Conservation (phyloP, 179 eudicot genomes). For the Spergularia azorica region DNA sequence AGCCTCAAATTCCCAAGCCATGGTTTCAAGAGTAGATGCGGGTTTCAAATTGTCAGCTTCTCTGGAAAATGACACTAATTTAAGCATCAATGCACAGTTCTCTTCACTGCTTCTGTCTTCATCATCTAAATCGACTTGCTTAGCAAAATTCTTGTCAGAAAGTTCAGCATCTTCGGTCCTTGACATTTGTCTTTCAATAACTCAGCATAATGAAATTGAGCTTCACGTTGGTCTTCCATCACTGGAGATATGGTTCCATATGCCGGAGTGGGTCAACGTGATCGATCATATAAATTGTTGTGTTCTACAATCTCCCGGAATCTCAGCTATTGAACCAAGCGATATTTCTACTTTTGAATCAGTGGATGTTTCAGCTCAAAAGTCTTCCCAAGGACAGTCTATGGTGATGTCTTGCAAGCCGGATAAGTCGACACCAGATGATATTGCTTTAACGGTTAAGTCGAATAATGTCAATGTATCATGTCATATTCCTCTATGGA, state of each 20-base stretch:
- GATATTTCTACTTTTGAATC: conserved; percentile 23
- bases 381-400: conserved; percentile 27
- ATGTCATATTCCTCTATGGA: conserved; percentile 61
- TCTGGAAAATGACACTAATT: conserved; percentile 44
- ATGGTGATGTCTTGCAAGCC: conserved; percentile 27
- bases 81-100: conserved; percentile 46
- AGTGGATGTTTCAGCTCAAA: conserved; percentile 29
- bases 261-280: conserved; percentile 63
- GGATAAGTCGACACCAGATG: conserved; percentile 30
- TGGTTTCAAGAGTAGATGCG: conserved; percentile 56
- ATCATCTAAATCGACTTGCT: conserved; percentile 37
- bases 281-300: conserved; percentile 47
- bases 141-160: conserved; percentile 52
- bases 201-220: conserved; percentile 39
- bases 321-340: conserved; percentile 25
- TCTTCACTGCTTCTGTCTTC: conserved; percentile 54
- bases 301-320: conserved; percentile 29
- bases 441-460: conserved; percentile 39
- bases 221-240: conserved; percentile 59
- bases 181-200: conserved; percentile 43
- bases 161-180: conserved; percentile 50
- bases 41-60: conserved; percentile 55
- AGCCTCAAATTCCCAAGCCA: conserved; percentile 33
- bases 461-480: conserved; percentile 51
- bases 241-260: conserved; percentile 70